Evolutionary conservation across 495 filamentous ascomycete species (phyloP).

Genomic region (Hypoxylon trugodes): DNA sequence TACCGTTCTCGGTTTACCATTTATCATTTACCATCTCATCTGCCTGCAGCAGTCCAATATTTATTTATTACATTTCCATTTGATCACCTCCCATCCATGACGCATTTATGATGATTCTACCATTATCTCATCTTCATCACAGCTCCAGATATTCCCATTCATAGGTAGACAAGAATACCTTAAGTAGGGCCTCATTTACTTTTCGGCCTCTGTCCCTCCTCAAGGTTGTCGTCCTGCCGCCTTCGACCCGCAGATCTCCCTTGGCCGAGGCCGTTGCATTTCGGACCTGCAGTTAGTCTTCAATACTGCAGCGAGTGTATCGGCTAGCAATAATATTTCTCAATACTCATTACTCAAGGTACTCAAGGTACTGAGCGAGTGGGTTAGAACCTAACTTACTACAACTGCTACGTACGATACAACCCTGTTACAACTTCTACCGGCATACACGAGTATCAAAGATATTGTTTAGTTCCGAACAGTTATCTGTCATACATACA

Average conservation of each 20-base stretch:
- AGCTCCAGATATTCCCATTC: too few species aligned
- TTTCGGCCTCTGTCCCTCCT: too few species aligned
- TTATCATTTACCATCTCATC: too few species aligned
- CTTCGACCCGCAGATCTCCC: conserved; percentile 7
- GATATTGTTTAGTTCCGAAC: conserved; percentile 12
- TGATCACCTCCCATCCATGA: conserved; percentile 8
- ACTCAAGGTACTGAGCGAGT: conserved; percentile 5
- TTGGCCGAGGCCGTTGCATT: conserved; percentile 11
- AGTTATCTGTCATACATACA: background rate
- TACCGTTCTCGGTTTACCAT: background rate
- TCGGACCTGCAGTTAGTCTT: conserved; percentile 35
- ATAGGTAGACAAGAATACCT: too few species aligned
- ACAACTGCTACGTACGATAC: background rate
- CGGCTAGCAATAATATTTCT: conserved; percentile 1
- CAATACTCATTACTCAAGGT: background rate
- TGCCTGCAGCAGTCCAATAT: conserved; percentile 8
- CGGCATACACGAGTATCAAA: conserved; percentile 29
- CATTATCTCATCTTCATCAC: conserved; percentile 4
- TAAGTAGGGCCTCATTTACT: too few species aligned
- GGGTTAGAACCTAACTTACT: conserved; percentile 10
- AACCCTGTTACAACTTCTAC: conserved; percentile 10
- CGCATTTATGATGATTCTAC: conserved; percentile 3
- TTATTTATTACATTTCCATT: conserved; percentile 9
- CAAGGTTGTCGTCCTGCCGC: too few species aligned
- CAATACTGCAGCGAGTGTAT: conserved; percentile 32